Base-by-base conservation (phyloP, 495 filamentous ascomycete species). In the Neurospora tetrasperma region DNA sequence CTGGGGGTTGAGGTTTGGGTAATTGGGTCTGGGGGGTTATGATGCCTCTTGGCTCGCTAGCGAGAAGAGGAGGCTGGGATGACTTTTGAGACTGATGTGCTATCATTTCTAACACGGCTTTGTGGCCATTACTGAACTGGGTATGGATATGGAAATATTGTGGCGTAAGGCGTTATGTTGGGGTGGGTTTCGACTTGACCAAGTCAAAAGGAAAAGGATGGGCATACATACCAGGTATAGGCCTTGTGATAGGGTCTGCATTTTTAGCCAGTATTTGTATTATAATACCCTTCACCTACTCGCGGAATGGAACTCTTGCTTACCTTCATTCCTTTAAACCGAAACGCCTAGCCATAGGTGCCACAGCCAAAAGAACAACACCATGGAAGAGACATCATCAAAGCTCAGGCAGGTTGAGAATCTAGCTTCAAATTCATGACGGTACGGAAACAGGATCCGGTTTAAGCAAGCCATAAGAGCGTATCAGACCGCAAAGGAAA, bases 1-100 rank as follows among this genome's bases (percentile, higher is more conserved):
- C 75, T 97, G 2, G 94, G 94, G 10, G 92, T 98, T 4, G 96
- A 99, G 84, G 80, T 98, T 23, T 98, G 95, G 95, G 93, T 90
- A 78, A 86, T 97, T 72, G 90, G 81, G 42, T 75, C 69, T 43
- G 74, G 54, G 27, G 54, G 54, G 27, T 66, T 66, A 35, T 66
- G 54, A 66, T 66, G 46, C 10, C 4, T 23, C n/a, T 54, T 23
- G 46, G 4, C 46, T 54, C 23, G 46, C 20, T 27, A 54, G 20
- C 20, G 46, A 20, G 48, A 27, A 27, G 48, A 23, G 5, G 48
- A 59, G 48, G 48, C 11, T 27, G 46, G 46, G 10, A n/a, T 20
- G 43, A n/a, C 44, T 48, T 20, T 48, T 4, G 46, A 4, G 44
- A 46, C 18, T 54, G 20, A 35, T 62, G 54, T 14, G 2, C 12